A percentile compares a stretch with the other conserved stretches of the same genome.
Conservation (phyloP, 257 asterid genomes). For the Solanum clarkiae region DNA sequence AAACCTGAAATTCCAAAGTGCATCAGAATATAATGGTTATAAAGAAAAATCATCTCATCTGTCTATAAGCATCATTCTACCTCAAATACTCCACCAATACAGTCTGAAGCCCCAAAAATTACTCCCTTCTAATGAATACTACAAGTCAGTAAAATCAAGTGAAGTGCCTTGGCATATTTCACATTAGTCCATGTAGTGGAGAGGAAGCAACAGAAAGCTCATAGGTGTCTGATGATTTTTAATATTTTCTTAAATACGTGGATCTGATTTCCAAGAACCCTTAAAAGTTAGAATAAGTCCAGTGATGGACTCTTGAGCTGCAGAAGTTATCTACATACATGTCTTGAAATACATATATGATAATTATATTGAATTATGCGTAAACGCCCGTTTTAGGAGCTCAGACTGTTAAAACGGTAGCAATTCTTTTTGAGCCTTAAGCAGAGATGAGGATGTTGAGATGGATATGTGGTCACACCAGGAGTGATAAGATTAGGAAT, state of each 20-base stretch:
- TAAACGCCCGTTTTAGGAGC: not conserved
- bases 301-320: not conserved
- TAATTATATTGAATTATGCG: not conserved
- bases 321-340: not conserved
- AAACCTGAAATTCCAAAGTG: conserved; percentile 42
- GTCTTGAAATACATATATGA: not conserved
- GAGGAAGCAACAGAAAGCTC: not conserved
- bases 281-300: not conserved
- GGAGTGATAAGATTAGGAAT: too few species aligned
- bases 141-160: not conserved
- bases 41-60: not conserved
- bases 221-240: not conserved
- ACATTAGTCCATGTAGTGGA: not conserved
- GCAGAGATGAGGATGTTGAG: not conserved
- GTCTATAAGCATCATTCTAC: not conserved
- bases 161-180: not conserved
- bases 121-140: not conserved
- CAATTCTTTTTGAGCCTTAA: not conserved
- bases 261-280: not conserved
- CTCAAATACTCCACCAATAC: not conserved
- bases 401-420: not conserved
- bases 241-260: not conserved
- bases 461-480: too few species aligned
- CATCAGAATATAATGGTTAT: not conserved
- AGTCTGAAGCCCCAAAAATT: not conserved